Evolutionary conservation across 306 rosid species (phyloP).

Genomic region (Prunus davidiana): DNA sequence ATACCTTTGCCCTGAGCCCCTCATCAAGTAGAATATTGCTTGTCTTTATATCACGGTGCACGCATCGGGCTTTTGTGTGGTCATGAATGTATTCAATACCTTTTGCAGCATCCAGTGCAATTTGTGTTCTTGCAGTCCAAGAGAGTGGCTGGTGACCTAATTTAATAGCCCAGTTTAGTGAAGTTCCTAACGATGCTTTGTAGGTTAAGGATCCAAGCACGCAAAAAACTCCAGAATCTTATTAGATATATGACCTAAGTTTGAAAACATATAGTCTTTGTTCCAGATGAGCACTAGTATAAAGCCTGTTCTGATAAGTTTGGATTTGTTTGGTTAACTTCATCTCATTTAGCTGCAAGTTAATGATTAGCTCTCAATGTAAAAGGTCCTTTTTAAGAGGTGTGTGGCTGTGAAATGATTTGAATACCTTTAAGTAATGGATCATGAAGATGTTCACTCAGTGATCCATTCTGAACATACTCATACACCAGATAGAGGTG

Average conservation of each 20-base stretch:
- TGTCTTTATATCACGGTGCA: constrained; percentile 83
- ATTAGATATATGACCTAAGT: too few species aligned
- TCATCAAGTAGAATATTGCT: constrained; percentile 77
- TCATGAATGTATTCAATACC: constrained; percentile 89
- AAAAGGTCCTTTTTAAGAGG: too few species aligned
- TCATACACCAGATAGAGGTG: constrained; percentile 81
- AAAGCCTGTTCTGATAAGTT: too few species aligned
- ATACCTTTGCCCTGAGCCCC: constrained; percentile 74
- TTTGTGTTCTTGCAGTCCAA: constrained; percentile 80
- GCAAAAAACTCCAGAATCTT: too few species aligned
- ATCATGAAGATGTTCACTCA: constrained; percentile 74
- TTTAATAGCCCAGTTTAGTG: constrained; percentile 10
- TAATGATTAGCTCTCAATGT: neutral
- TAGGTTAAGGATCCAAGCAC: too few species aligned
- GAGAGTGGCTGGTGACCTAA: constrained; percentile 73
- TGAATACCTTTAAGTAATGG: constrained; percentile 65
- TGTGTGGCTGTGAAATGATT: neutral
- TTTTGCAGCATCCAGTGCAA: constrained; percentile 81
- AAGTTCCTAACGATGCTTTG: neutral
- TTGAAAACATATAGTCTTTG: too few species aligned
- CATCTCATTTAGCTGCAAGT: neutral
- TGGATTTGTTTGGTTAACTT: neutral
- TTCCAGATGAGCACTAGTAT: too few species aligned
- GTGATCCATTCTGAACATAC: constrained; percentile 71
- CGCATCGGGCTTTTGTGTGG: constrained; percentile 71